Conservation (phyloP, 257 asterid species). For the Salvia hispanica region DNA sequence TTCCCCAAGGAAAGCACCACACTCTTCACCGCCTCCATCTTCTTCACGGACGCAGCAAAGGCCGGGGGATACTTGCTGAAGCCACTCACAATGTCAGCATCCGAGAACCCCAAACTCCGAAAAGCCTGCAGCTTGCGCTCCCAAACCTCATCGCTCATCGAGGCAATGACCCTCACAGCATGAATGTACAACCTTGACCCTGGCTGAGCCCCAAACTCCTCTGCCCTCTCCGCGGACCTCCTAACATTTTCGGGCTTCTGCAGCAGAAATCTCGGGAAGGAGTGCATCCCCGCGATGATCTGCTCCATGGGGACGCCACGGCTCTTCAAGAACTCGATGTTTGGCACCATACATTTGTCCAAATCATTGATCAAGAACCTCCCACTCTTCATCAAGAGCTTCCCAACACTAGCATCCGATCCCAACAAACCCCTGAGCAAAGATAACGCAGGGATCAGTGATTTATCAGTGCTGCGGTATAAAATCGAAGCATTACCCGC, state of each 20-base stretch:
- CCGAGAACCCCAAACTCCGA: slow-evolving; percentile 35
- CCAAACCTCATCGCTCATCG: slow-evolving; percentile 30
- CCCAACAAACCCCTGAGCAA: slow-evolving; percentile 31
- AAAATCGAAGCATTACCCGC: slow-evolving; percentile 33
- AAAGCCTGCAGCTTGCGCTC: slow-evolving; percentile 31
- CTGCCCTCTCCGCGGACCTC: slow-evolving; percentile 35
- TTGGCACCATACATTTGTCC: slow-evolving; percentile 39
- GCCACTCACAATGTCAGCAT: slow-evolving; percentile 19
- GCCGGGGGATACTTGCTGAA: slow-evolving; percentile 20
- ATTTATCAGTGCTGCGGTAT: slow-evolving; percentile 19
- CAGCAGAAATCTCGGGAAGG: slow-evolving; percentile 37
- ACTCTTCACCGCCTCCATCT: slow-evolving; percentile 25
- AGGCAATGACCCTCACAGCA: slow-evolving; percentile 22
- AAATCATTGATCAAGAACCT: slow-evolving; percentile 35
- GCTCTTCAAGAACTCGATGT: slow-evolving; percentile 37
- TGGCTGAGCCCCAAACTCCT: slow-evolving; percentile 27
- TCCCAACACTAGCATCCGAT: slow-evolving; percentile 33
- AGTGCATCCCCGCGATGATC: slow-evolving; percentile 14
- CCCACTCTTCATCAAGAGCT: slow-evolving; percentile 30
- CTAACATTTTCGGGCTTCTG: slow-evolving; percentile 34
- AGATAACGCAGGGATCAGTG: slow-evolving; percentile 30
- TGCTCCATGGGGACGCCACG: slow-evolving; percentile 28
- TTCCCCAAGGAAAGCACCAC: slow-evolving; percentile 34
- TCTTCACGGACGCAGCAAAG: slow-evolving; percentile 22
- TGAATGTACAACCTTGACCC: slow-evolving; percentile 28